Evolutionary conservation across 495 filamentous ascomycete genomes (phyloP), one percentile per base, ranked within the genome.

Genomic region (Penicillium robsamsonii): DNA sequence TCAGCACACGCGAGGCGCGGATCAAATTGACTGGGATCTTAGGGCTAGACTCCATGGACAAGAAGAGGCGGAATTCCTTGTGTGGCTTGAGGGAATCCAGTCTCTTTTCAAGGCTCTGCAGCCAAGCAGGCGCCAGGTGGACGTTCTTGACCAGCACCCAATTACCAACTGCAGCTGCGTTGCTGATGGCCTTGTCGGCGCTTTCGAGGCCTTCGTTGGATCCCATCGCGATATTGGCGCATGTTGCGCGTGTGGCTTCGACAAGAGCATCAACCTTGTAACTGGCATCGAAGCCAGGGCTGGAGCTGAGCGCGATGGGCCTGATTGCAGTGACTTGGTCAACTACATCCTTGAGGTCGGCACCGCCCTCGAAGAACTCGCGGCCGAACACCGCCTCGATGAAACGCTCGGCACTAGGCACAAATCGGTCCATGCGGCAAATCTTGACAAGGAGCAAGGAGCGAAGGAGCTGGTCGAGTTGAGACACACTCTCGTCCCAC

Each of bases 91-190:
- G 86, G 12, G 92, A 89, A 62, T 95, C 90, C 73, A 99, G 87
- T 51, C 92, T 83, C 79, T 99, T 99, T 77, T 97, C 94, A 10
- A 99, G 81, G 61, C 90, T 94, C 68, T 97, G 94, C 20, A 99
- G 79, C 95, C 95, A 99, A 30, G 87, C 87, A 3, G 92, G 92
- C 29, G 93, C 92, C 55, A 99, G 82, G 71, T 99, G 94, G 31
- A 99, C 94, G 78, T 99, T 99, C 84, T 99, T 99, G 78, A 99
- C 84, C 5, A 97, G 80, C 18, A 99, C 95, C 94, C 94, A 99
- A 31, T 86, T 92, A 55, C 94, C 94, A 4, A 87, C 88, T 49
- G 92, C 89, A 7, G 95, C 93, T 15, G 94, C 94, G 67, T 91
- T 92, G 78, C 82, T 87, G 66, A 99, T 90, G 22, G 94, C 94